phyloP scores from a whole-genome alignment of 139 green algal genomes.

The Tetratostichococcus sp. region DNA sequence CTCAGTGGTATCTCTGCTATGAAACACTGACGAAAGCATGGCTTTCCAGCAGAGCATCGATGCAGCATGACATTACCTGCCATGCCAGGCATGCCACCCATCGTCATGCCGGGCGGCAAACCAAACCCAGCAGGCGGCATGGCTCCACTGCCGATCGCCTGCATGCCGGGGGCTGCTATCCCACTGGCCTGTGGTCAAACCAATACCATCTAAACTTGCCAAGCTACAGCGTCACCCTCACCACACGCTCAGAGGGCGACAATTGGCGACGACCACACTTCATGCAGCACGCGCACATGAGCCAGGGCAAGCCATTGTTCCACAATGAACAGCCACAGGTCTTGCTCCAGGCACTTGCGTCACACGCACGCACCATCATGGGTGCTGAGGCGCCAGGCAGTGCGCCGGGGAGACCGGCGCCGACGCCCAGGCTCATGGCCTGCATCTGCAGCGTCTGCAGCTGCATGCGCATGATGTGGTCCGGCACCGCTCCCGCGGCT shows the following conservation, averaged over 20 bases:
- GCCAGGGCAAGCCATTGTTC: no score
- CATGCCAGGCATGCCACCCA: not conserved
- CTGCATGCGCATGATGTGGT: constrained; percentile 23
- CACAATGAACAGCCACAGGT: no score
- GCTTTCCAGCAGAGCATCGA: no score
- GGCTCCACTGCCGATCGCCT: not conserved
- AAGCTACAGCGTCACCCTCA: no score
- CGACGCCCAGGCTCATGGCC: not conserved
- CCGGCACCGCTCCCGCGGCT: not conserved
- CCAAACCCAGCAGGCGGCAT: not conserved
- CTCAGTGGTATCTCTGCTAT: no score
- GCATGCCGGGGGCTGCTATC: not conserved
- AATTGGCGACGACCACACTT: no score
- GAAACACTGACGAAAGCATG: no score
- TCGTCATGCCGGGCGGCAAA: not conserved
- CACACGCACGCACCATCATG: not conserved
- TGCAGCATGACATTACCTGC: not conserved
- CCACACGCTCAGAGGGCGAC: no score
- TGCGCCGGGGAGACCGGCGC: not conserved
- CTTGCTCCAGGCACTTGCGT: no score
- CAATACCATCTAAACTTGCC: no score
- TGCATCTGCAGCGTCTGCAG: constrained; percentile 20
- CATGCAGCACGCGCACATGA: no score
- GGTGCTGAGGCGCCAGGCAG: not conserved
- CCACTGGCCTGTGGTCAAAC: not conserved